Base-by-base conservation (phyloP, 2,329 filamentous ascomycete species). In the Cytospora piceae region DNA sequence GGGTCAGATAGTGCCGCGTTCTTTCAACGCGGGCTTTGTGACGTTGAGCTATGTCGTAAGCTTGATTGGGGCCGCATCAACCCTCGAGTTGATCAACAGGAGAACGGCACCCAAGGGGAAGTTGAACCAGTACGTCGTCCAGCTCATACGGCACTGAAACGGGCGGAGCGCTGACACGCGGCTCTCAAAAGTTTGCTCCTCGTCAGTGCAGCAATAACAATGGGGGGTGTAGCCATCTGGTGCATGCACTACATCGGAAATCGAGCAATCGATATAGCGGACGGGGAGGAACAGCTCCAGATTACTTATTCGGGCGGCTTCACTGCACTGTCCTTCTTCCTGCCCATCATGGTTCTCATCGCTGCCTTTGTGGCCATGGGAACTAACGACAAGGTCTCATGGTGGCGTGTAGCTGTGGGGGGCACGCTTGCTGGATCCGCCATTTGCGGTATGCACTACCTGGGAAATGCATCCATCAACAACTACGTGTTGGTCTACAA, bases 201-300 rank as follows among this genome's bases (percentile, higher is more conserved):
- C 3, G 71, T 88, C 15, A 84, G 85, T 42, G 85, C 90, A 7
- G 86, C 90, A 5, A 79, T 91, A 31, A 85, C 87, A 3, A 92
- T 93, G 89, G 90, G 90, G 9, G 90, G 88, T 3, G 87, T 92
- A 67, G 82, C 89, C 49, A 91, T 91, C 66, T 92, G 88, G 89
- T 90, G 85, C 71, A 91, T 91, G 85, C 92, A 95, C 74, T 94
- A 91, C 72, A 90, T 95, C 70, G 92, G 92, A 27, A 94, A 95
- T 74, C 84, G 90, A 61, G 92, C 92, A 17, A 90, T 94, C 67
- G 80, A 90, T 31, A 83, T 96, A 22, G 89, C 83, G 49, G 70
- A 87, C 69, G 90, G 90, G 49, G 77, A 86, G 67, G 69, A 78
- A 15, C 78, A 85, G 42, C 80, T 92, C 14, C 91, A 94, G 69